Percentiles rank a stretch among this genome's conserved stretches.
These are phyloP conservation scores for Collybia sordida DNA, from an alignment of 768 basidiomycete species.

Conservation along the genomic window DNA sequence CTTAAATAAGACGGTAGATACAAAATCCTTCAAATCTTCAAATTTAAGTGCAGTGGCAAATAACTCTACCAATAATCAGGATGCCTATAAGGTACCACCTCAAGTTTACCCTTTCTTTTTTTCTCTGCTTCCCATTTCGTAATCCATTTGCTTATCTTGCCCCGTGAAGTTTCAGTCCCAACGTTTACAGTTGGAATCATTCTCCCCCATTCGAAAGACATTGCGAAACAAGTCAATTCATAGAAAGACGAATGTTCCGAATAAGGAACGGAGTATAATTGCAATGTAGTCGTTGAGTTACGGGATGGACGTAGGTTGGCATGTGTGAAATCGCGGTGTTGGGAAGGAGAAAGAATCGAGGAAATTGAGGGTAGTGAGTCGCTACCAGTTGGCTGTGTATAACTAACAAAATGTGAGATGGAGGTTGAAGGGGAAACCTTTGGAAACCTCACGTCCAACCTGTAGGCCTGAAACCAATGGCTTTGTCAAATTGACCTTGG, in stretches of 20 bases:
- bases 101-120: constrained; percentile 45
- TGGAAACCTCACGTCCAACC: constrained; percentile 85
- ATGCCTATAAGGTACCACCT: constrained; percentile 39
- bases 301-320: constrained; percentile 65
- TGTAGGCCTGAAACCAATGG: constrained; percentile 87
- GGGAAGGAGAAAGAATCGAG: constrained; percentile 65
- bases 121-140: constrained; percentile 86
- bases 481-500: constrained; percentile 66
- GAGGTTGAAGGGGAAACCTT: neutral
- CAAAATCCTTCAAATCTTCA: neutral
- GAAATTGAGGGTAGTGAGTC: constrained; percentile 64
- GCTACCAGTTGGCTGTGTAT: constrained; percentile 62
- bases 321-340: constrained; percentile 67
- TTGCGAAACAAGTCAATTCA: constrained; percentile 92
- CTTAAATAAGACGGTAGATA: constrained; percentile 4
- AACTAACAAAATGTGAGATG: constrained; percentile 40
- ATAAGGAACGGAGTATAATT: constrained; percentile 85
- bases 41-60: neutral
- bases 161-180: constrained; percentile 66
- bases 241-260: constrained; percentile 97
- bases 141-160: constrained; percentile 89
- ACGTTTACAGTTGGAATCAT: constrained; percentile 98
- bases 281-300: constrained; percentile 67
- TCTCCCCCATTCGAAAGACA: constrained; percentile 79
- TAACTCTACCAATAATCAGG: constrained; percentile 45